A percentile compares a stretch with the other conserved stretches of the same genome.
These are phyloP conservation scores for Blastocystis hominis DNA, from an alignment of 352 stramenopile genomes.

Conservation along the genomic window DNA sequence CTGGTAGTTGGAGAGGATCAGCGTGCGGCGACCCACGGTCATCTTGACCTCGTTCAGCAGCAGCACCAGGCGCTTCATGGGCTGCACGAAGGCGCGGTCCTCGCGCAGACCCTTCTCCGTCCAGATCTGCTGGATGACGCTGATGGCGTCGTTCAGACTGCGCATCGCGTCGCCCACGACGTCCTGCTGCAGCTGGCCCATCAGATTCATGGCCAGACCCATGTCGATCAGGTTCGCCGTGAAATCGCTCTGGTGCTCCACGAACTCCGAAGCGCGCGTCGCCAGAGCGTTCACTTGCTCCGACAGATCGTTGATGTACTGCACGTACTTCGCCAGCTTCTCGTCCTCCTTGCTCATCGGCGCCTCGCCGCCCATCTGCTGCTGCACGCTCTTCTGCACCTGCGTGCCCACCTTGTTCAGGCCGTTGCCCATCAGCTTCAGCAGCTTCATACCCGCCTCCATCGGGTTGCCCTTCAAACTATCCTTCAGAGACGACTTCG, in stretches of 20 bases:
- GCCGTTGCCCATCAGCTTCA: too few relatives aligned
- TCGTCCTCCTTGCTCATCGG: constrained; percentile 51
- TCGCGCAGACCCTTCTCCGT: neutral
- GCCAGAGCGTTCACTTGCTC: neutral
- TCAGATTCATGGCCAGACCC: neutral
- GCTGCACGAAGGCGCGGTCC: constrained; percentile 9
- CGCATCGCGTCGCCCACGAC: constrained; percentile 12
- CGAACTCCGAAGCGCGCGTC: neutral
- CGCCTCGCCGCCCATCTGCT: constrained; percentile 10
- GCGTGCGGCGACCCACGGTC: constrained; percentile 6
- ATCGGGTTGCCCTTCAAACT: constrained; percentile 31
- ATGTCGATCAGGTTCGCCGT: neutral
- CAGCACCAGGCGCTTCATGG: neutral
- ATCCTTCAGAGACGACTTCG: constrained; percentile 9
- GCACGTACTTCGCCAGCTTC: constrained; percentile 28
- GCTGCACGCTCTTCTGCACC: constrained; percentile 10
- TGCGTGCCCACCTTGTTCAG: neutral
- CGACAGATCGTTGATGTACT: constrained; percentile 34
- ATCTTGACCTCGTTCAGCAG: constrained; percentile 33
- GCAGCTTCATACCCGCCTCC: constrained; percentile 27
- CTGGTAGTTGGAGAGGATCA: constrained; percentile 42
- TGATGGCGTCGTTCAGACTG: neutral
- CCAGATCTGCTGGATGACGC: neutral
- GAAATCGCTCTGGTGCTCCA: constrained; percentile 1
- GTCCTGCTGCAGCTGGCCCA: constrained; percentile 21